These are phyloP conservation scores for Chytriomyces hyalinus DNA, from an alignment of 192 early-diverging fungal genomes.

Conservation along the genomic window DNA sequence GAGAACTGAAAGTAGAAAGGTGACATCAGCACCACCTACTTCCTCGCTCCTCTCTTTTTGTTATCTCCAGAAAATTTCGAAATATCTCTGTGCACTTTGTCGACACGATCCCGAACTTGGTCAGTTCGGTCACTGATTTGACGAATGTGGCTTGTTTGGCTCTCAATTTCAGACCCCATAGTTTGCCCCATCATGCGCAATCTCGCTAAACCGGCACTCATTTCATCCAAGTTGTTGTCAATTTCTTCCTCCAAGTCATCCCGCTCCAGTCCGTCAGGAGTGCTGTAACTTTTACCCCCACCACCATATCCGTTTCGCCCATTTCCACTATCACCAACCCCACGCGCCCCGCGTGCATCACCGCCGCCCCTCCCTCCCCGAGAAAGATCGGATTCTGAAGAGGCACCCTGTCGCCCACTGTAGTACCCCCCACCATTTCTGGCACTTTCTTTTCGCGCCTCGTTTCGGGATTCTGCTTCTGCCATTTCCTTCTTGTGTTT, in stretches of 20 bases:
- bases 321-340: constrained; percentile 9
- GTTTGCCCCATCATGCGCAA: constrained; percentile 57
- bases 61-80: not conserved
- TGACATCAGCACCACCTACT: not conserved
- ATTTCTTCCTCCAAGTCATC: constrained; percentile 61
- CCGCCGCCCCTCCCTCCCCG: constrained; percentile 1
- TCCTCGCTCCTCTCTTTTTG: not conserved
- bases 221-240: constrained; percentile 59
- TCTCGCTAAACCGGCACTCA: constrained; percentile 44
- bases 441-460: constrained; percentile 17
- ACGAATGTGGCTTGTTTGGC: constrained; percentile 41
- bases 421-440: constrained; percentile 37
- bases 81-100: constrained; percentile 29
- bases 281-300: constrained; percentile 42
- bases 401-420: not conserved
- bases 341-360: not conserved
- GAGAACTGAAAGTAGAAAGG: no score
- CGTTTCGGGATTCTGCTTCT: constrained; percentile 10
- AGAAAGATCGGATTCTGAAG: not conserved
- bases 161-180: constrained; percentile 58
- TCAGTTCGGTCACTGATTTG: constrained; percentile 44
- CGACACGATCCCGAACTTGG: constrained; percentile 40
- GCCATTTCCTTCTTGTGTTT: constrained; percentile 34
- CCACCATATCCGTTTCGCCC: constrained; percentile 12
- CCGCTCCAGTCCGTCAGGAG: constrained; percentile 52